Conservation (phyloP, 2,329 filamentous ascomycete species). For the Davidsoniella eucalypti region DNA sequence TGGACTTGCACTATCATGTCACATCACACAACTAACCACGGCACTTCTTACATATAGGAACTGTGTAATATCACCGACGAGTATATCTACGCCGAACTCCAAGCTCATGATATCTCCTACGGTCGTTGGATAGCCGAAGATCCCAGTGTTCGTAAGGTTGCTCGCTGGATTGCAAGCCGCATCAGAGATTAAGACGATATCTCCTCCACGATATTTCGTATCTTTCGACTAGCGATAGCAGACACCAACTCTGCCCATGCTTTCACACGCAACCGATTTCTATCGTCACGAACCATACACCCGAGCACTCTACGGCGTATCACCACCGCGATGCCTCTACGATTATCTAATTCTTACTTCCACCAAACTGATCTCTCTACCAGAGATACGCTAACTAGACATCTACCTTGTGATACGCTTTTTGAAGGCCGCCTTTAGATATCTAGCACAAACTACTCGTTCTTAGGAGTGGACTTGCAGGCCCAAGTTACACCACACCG, state of each 20-base stretch:
- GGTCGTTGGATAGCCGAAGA: slow-evolving; percentile 49
- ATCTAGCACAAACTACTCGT: no score
- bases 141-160: slow-evolving; percentile 38
- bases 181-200: slow-evolving; percentile 13
- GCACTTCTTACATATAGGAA: slow-evolving; percentile 27
- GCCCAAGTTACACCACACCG: slow-evolving; percentile 1
- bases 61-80: slow-evolving; percentile 42
- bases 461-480: slow-evolving; percentile 1
- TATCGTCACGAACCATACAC: no score
- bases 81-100: slow-evolving; percentile 37
- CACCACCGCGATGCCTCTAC: no score
- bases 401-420: no score
- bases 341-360: no score
- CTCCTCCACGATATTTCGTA: not conserved
- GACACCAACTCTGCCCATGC: no score
- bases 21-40: not conserved
- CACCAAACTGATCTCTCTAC: no score
- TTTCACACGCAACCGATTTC: no score
- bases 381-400: no score
- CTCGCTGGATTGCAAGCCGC: slow-evolving; percentile 39
- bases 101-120: slow-evolving; percentile 33
- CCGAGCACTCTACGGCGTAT: no score
- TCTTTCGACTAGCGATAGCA: not conserved
- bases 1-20: not conserved
- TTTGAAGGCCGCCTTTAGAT: no score